Percentiles rank a stretch among this genome's conserved stretches.
Conservation (phyloP, 176 grass and related monocot genomes). For the Rhynchospora tenuis region DNA sequence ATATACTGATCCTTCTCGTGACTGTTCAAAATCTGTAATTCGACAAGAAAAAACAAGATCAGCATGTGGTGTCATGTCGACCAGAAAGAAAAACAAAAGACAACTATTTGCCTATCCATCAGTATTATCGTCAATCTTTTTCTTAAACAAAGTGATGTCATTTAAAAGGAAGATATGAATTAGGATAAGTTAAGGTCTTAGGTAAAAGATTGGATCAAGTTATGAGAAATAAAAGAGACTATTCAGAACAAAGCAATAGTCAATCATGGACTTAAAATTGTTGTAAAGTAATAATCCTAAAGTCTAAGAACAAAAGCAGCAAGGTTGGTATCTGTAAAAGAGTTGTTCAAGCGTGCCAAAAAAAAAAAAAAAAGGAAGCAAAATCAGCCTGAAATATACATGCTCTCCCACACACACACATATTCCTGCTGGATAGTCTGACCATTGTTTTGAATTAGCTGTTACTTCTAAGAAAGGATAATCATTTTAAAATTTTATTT, state of each 20-base stretch:
- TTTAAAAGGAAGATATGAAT: neutral
- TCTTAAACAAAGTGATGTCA: neutral
- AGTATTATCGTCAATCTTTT: neutral
- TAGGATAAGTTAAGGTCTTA: no score
- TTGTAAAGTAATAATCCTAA: no score
- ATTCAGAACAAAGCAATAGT: no score
- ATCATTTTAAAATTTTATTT: neutral
- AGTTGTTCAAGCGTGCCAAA: neutral
- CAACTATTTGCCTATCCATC: no score
- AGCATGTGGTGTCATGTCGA: neutral
- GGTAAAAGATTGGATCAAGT: no score
- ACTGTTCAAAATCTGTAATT: constrained; percentile 48
- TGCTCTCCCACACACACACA: neutral
- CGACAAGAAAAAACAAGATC: neutral
- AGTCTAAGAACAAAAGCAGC: neutral
- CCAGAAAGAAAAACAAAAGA: no score
- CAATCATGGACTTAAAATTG: no score
- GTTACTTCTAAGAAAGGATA: neutral
- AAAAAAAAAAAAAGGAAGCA: no score
- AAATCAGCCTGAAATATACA: neutral
- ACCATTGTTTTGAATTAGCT: neutral
- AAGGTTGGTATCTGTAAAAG: neutral
- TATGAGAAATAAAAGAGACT: no score
- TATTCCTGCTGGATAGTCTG: no score
- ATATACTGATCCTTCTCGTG: constrained; percentile 13